Evolutionary conservation across 1,284 basidiomycete genomes (phyloP).

Genomic region (Moniliophthora roreri): DNA sequence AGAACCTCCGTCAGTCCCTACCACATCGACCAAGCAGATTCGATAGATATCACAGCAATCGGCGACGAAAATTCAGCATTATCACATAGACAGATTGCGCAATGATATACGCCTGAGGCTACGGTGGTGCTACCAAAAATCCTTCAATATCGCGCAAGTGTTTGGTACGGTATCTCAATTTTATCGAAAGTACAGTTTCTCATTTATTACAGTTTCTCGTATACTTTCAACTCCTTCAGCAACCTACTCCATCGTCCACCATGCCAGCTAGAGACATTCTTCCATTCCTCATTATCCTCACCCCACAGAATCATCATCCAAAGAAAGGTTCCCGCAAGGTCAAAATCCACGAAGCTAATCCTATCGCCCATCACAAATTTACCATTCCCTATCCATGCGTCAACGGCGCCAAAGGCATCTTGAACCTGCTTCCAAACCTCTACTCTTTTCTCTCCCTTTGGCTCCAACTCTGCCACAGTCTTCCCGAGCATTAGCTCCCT

Average conservation of each 20-base stretch:
- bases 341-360: slow-evolving; percentile 32
- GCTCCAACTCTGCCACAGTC: slow-evolving; percentile 30
- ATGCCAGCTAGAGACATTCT: slow-evolving; percentile 10
- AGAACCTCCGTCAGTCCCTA: too few relatives aligned
- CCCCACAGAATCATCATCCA: slow-evolving; percentile 25
- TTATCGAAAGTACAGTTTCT: too few relatives aligned
- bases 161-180: too few relatives aligned
- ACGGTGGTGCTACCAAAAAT: too few relatives aligned
- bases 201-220: too few relatives aligned
- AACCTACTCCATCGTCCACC: slow-evolving; percentile 9
- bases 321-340: slow-evolving; percentile 26
- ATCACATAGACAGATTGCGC: too few relatives aligned
- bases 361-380: slow-evolving; percentile 30
- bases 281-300: slow-evolving; percentile 13
- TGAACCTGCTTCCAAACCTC: slow-evolving; percentile 25
- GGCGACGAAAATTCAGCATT: too few relatives aligned
- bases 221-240: slow-evolving; percentile 3
- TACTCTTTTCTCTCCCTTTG: slow-evolving; percentile 23
- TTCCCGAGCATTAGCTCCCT: slow-evolving; percentile 25
- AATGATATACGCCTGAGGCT: too few relatives aligned
- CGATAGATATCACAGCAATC: too few relatives aligned
- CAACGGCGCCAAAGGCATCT: slow-evolving; percentile 23
- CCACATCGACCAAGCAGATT: too few relatives aligned
- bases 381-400: slow-evolving; percentile 19
- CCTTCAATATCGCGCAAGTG: too few relatives aligned